Conservation (phyloP, 148 eudicot species). For the Rhododendron griersonianum region DNA sequence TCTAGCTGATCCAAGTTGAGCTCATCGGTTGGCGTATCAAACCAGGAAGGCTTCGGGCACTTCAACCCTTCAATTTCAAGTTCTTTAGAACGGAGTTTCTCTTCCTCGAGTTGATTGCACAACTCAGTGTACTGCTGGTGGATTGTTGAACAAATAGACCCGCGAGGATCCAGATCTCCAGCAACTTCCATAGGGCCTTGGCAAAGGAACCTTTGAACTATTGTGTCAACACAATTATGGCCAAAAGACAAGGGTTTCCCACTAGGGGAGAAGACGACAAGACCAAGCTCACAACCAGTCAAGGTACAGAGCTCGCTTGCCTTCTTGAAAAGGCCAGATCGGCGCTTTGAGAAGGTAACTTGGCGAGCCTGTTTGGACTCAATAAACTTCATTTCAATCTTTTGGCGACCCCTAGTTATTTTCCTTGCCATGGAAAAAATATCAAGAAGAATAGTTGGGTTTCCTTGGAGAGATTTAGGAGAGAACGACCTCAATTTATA, state of each 20-base stretch:
- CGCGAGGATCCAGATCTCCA: neutral
- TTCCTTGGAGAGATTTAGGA: constrained; percentile 4
- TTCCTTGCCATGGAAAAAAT: constrained; percentile 12
- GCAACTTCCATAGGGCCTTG: neutral
- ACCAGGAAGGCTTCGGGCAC: neutral
- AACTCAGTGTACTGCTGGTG: neutral
- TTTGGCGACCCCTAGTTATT: constrained; percentile 1
- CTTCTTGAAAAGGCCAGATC: constrained; percentile 17
- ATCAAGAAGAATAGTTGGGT: neutral
- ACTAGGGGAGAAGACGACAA: constrained; percentile 7
- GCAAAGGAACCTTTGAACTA: neutral
- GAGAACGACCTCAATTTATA: neutral
- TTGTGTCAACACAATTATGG: neutral
- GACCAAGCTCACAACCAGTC: constrained; percentile 7
- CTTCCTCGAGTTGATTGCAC: neutral
- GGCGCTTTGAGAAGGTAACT: constrained; percentile 20
- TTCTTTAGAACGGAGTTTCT: neutral
- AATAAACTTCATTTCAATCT: constrained; percentile 16
- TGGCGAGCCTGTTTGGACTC: neutral
- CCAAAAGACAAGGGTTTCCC: constrained; percentile 13
- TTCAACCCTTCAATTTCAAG: neutral
- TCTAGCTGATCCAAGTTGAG: neutral
- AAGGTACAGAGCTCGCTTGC: constrained; percentile 8
- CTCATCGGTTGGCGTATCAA: neutral
- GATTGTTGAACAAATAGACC: neutral